Evolutionary conservation across 305 asterid species (phyloP), one percentile per base, ranked within the genome.

Genomic region (Fraxinus baroniana): DNA sequence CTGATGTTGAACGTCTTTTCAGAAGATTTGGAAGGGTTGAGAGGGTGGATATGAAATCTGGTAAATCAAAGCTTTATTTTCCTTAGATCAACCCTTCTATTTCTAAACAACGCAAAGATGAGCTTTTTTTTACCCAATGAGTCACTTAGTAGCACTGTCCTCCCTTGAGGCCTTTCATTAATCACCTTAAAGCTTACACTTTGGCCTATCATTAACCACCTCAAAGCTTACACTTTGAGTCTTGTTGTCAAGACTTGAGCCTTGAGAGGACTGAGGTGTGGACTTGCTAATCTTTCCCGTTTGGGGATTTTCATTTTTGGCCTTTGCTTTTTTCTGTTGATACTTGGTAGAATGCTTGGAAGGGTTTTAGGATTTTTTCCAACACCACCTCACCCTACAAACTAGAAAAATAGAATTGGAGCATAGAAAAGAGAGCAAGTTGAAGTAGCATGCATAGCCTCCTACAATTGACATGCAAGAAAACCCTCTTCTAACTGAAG

Each of bases 1-100:
- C 97, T 20, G 97, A 95, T 70, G 86, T 95, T 7, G 98, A 95
- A 86, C 93, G 95, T 1, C 97, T 95, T 77, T 95, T 95, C 88
- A 89, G 84, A 84, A 91, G 85, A 94, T 94, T 94, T 86, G 99
- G 99, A 80, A 91, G 90, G 90, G 95, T 94, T 75, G 99, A 95
- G 76, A 91, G 97, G 92, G 95, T 95, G 82, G 99, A 95, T 85
- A 86, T 95, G 94, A 95, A 95, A 90, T 87, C 98, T 79, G 99
- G 99, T 94, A 81, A 83, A 72, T 85, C 66, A 18, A 68, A 7
- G 12, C 37, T 77, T 73, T 49, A 6, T 76, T 81, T 66, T 57
- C 52, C 26, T 64, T 5, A 12, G 18, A 2, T 35, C 62, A 36
- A 44, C 72, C 33, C 78, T 24, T 78, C 13, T 24, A 17, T 66